Evolutionary conservation across 805 yeast genomes (phyloP), one percentile per base, ranked within the genome.

Genomic region (Wickerhamiella bombiphila): DNA sequence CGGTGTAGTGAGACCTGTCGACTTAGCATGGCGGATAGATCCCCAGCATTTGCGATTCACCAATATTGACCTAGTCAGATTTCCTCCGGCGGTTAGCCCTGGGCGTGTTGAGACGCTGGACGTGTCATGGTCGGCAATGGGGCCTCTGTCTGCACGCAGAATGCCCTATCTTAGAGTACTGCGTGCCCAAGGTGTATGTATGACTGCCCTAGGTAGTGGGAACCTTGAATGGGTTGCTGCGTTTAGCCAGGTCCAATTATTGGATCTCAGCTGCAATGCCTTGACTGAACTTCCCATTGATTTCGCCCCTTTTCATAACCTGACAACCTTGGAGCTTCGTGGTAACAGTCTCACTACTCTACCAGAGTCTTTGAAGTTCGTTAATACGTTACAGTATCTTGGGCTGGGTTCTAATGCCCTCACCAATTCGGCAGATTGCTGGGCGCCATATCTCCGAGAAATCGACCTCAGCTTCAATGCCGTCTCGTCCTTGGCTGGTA

Each of bases 401-500:
- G 34, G 44, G 28, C 38, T 38, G n/a, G 50, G 52, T 11, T 48
- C 54, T 0, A 50, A 50, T 26, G 58, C 67, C 5, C 40, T 64
- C n/a, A 24, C 26, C 13, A 52, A 30, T 80, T 88, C 5, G 53
- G 66, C 7, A 65, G 70, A 35, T 61, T 80, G 40, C 58, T 66
- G 55, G 58, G 80, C 53, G 53, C 61, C 36, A 2, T 61, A 65
- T 36, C 60, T 79, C 44, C 68, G 69, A 39, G 56, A 68, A 5
- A 58, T 91, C 45, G 85, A 86, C 52, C 60, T 93, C 36, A 75
- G 94, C 5, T 83, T 94, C 5, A 91, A 93, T 54, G 62, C 69
- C 28, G 59, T 80, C 46, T 63, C 63, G 26, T 5, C 20, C n/a
- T 15, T 30, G 5, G 26, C 26, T 24, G 26, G 26, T 13, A 24